Conservation (phyloP, 202 grass and related monocot species). For the Brachypodium distachyon region DNA sequence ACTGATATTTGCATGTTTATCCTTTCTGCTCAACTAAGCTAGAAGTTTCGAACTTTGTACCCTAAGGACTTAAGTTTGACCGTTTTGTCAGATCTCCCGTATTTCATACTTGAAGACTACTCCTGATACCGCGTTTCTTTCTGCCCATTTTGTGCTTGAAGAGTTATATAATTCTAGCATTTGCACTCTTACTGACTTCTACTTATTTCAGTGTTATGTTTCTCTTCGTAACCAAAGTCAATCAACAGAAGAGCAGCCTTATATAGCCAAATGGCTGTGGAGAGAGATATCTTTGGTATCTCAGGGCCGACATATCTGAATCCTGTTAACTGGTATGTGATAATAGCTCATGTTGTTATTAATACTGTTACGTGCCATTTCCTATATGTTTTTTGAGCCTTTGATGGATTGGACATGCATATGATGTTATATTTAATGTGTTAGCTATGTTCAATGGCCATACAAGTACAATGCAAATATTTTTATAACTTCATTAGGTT, state of each 20-base stretch:
- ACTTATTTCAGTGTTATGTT: conserved; percentile 26
- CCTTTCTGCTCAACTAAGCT: background rate
- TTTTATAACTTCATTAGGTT: background rate
- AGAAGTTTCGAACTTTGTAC: background rate
- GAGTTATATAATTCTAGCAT: background rate
- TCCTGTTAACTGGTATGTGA: conserved; percentile 65
- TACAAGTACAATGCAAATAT: background rate
- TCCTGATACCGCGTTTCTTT: background rate
- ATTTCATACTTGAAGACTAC: background rate
- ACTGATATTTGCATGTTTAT: background rate
- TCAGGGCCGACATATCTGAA: conserved; percentile 66
- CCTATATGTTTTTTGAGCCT: background rate
- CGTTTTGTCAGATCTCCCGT: background rate
- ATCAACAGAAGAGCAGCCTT: conserved; percentile 16
- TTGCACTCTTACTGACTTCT: background rate
- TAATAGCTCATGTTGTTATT: background rate
- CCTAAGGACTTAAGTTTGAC: background rate
- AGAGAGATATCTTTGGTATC: conserved; percentile 73
- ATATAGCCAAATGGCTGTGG: conserved; percentile 56
- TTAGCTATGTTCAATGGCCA: background rate
- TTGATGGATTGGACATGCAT: background rate
- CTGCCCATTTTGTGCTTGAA: no score
- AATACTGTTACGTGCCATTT: background rate
- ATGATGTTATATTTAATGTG: background rate
- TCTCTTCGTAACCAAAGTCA: background rate